Evolutionary conservation across 2,329 filamentous ascomycete species (phyloP).

Genomic region (Aspergillus tubingensis): DNA sequence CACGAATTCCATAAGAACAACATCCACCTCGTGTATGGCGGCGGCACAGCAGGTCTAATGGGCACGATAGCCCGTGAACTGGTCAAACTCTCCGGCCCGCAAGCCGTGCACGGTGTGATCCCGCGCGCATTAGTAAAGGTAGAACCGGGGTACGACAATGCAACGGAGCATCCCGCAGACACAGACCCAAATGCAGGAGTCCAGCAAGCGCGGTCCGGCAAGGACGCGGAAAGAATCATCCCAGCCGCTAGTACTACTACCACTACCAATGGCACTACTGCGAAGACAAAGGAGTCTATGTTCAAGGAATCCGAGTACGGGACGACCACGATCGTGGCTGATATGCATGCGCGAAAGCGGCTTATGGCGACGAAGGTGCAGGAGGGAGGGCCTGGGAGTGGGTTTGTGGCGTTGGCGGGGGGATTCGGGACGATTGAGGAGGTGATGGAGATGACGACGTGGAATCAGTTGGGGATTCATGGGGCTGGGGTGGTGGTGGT

Average conservation of each 20-base stretch:
- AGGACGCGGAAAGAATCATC: constrained; percentile 30
- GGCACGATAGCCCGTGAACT: constrained; percentile 87
- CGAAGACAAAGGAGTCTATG: constrained; percentile 7
- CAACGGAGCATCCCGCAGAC: constrained; percentile 28
- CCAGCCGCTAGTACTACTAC: neutral
- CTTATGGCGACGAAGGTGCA: constrained; percentile 91
- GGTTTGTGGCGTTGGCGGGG: constrained; percentile 85
- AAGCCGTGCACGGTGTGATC: constrained; percentile 92
- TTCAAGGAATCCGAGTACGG: constrained; percentile 63
- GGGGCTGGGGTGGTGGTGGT: constrained; percentile 73
- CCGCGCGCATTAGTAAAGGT: constrained; percentile 78
- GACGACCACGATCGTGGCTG: constrained; percentile 80
- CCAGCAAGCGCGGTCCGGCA: constrained; percentile 59
- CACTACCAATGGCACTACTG: neutral
- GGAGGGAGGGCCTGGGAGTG: constrained; percentile 75
- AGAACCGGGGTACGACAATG: constrained; percentile 53
- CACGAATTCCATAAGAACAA: constrained; percentile 71
- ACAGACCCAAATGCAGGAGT: constrained; percentile 44
- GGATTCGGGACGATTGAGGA: constrained; percentile 97
- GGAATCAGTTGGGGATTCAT: constrained; percentile 97
- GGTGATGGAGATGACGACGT: constrained; percentile 87
- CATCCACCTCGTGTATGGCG: constrained; percentile 88
- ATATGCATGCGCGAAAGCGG: constrained; percentile 96
- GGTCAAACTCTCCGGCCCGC: constrained; percentile 76
- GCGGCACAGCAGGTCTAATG: constrained; percentile 93